A percentile compares a stretch with the other conserved stretches of the same genome.
Evolutionary conservation across 306 rosid genomes (phyloP).

Genomic region (Mucuna pruriens): DNA sequence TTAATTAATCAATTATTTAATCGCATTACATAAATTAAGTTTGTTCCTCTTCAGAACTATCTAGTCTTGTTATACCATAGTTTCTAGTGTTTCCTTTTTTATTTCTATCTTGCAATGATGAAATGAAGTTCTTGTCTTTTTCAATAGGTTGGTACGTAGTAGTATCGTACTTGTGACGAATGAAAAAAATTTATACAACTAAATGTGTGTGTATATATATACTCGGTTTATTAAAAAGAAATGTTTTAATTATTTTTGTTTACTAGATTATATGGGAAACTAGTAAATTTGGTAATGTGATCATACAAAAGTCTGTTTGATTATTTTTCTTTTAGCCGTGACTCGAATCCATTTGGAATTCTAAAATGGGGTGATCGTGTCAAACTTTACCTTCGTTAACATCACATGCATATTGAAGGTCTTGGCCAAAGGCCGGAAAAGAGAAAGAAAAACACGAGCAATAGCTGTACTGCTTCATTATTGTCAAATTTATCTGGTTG

Average conservation of each 20-base stretch:
- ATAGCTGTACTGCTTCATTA: not conserved
- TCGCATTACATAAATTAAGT: not conserved
- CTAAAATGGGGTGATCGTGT: slow-evolving; percentile 34
- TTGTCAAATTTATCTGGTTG: not conserved
- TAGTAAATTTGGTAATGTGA: not conserved
- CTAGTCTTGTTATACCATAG: not conserved
- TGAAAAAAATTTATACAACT: not conserved
- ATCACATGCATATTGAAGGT: slow-evolving; percentile 32
- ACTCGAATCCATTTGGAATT: slow-evolving; percentile 27
- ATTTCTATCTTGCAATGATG: not conserved
- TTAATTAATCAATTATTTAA: slow-evolving; percentile 32
- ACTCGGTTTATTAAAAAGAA: not conserved
- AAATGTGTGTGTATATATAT: not conserved
- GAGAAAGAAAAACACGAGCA: not conserved
- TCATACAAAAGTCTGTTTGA: not conserved
- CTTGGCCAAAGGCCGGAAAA: not conserved
- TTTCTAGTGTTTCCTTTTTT: not conserved
- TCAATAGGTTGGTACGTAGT: not conserved
- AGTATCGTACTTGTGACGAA: not conserved
- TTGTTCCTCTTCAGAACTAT: slow-evolving; percentile 9
- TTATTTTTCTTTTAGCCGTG: not conserved
- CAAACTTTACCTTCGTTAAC: slow-evolving; percentile 27
- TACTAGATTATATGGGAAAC: not conserved
- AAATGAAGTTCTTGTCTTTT: not conserved
- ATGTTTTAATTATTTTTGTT: not conserved